Percentiles rank a stretch among this genome's conserved stretches.
These are phyloP conservation scores for Penicillium alfredii DNA, from an alignment of 495 filamentous ascomycete genomes.

Conservation along the genomic window DNA sequence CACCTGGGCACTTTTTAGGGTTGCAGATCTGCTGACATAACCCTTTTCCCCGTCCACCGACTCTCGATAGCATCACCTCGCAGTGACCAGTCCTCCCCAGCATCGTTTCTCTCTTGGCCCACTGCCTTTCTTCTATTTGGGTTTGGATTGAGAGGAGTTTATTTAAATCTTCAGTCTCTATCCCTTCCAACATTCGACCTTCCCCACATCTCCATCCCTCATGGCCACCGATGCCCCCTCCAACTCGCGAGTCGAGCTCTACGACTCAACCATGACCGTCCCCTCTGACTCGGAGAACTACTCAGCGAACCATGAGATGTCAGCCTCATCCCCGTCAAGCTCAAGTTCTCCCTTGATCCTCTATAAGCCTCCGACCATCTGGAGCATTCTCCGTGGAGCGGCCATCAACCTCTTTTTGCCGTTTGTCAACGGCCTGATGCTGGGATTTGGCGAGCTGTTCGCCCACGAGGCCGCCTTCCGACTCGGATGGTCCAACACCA, in stretches of 20 bases:
- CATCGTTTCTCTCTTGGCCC: too few species aligned
- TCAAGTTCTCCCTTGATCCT: constrained; percentile 74
- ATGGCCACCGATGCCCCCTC: constrained; percentile 45
- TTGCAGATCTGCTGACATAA: too few species aligned
- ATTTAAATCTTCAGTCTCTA: too few species aligned
- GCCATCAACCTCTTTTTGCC: constrained; percentile 93
- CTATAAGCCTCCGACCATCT: constrained; percentile 81
- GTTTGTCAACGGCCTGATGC: constrained; percentile 97
- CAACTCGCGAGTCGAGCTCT: constrained; percentile 52
- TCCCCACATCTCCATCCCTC: constrained; percentile 2
- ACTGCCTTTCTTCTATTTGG: too few species aligned
- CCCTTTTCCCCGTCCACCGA: too few species aligned
- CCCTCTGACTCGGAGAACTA: constrained; percentile 89
- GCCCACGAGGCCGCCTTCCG: constrained; percentile 92
- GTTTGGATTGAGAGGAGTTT: too few species aligned
- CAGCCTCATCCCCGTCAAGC: constrained; percentile 55
- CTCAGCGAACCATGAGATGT: constrained; percentile 59
- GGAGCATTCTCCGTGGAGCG: constrained; percentile 77
- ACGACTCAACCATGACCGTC: constrained; percentile 78
- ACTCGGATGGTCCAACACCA: constrained; percentile 87
- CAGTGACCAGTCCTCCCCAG: too few species aligned
- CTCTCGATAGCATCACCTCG: too few species aligned
- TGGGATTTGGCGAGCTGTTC: constrained; percentile 93
- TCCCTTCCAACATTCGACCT: too few species aligned
- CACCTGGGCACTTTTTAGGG: too few species aligned